Evolutionary conservation across 2,329 filamentous ascomycete genomes (phyloP), one percentile per base, ranked within the genome.

Genomic region (Teratosphaeria nubilosa): DNA sequence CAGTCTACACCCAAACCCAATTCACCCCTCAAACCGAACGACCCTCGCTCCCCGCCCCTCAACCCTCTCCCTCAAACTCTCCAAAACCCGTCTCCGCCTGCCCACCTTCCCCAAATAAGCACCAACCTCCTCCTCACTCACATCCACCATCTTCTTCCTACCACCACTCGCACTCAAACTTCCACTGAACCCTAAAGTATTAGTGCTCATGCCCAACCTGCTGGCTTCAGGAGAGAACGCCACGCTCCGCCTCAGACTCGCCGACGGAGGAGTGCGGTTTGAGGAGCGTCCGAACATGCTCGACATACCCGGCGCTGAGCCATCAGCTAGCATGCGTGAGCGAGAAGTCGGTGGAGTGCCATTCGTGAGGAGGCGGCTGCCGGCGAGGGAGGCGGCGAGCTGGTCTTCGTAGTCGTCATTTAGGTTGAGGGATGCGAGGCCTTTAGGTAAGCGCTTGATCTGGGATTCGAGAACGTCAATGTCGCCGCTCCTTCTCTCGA

Each of bases 401-500:
- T 70, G 63, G 54, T 73, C 69, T 59, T 70, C 68, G 56, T 70
- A 69, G 54, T 66, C 67, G 51, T 67, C 67, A 13, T 60, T 59
- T 5, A 71, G 65, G 37, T 64, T 65, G 6, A 72, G 63, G 20
- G 66, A 64, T 2, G 65, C 67, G 16, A 69, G 58, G 7, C 70
- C 70, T 3, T 58, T 56, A 2, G 73, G 72, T 24, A 95, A 74
- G 70, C 85, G 89, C 59, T 87, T 85, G 76, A 99, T 84, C 70
- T 96, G 89, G 53, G 86, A 83, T 74, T 97, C 94, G 32, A 97
- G 80, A 6, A 96, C 84, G 70, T 96, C 90, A 56, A 99, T 85
- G 66, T 97, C 92, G 59, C 87, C 89, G 69, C 88, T 94, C 70
- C 90, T 88, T 75, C 90, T 90, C 77, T 97, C 90, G 0, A 88